These are phyloP conservation scores for Triangularia verruculosa DNA, from an alignment of 2,329 filamentous ascomycete species.

Conservation along the genomic window DNA sequence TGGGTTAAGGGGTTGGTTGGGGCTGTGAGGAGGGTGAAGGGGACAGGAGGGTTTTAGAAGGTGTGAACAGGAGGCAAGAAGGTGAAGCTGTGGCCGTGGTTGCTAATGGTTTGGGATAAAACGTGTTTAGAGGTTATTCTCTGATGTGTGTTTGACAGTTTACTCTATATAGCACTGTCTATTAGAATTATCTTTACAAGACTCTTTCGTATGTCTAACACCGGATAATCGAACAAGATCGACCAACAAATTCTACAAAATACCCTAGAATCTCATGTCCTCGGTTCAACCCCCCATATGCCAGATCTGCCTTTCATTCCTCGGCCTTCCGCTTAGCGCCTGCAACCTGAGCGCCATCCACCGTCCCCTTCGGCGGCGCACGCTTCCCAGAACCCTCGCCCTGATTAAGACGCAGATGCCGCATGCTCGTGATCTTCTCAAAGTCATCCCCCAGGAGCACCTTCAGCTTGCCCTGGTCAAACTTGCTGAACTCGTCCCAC, in stretches of 20 bases:
- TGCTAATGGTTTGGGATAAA: too few species aligned
- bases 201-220: too few species aligned
- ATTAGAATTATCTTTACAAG: too few species aligned
- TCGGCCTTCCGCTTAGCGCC: neutral
- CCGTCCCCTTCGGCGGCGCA: neutral
- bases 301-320: neutral
- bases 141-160: too few species aligned
- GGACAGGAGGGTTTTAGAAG: conserved; percentile 51
- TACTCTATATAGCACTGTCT: too few species aligned
- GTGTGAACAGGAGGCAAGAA: neutral
- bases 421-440: conserved; percentile 13
- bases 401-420: conserved; percentile 31
- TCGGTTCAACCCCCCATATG: too few species aligned
- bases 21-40: conserved; percentile 55
- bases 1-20: conserved; percentile 59
- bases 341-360: neutral
- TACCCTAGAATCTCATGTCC: too few species aligned
- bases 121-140: too few species aligned
- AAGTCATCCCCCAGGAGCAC: conserved; percentile 10
- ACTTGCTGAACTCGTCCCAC: conserved; percentile 7
- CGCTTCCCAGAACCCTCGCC: neutral
- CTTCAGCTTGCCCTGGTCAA: conserved; percentile 13
- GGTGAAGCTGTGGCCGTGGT: neutral
- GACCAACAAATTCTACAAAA: too few species aligned
- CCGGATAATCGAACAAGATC: too few species aligned